Conservation (phyloP, 2,329 filamentous ascomycete species). For the Verticillium dahliae region DNA sequence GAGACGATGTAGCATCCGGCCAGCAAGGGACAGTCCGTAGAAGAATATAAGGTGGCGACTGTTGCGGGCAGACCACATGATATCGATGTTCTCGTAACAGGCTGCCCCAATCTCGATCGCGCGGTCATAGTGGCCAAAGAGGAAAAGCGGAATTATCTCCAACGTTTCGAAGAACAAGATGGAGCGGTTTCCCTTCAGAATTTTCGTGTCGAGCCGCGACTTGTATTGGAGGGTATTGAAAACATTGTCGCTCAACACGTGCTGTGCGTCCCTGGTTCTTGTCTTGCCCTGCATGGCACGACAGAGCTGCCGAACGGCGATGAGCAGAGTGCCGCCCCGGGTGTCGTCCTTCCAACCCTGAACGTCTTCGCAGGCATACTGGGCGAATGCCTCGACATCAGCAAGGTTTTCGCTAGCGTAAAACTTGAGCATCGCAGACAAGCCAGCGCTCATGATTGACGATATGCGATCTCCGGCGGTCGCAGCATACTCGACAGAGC, state of each 20-base stretch:
- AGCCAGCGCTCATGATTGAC: slow-evolving; percentile 64
- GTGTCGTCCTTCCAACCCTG: slow-evolving; percentile 66
- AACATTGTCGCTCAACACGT: slow-evolving; percentile 61
- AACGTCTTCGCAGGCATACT: slow-evolving; percentile 67
- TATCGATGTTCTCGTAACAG: slow-evolving; percentile 37
- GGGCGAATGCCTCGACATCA: slow-evolving; percentile 65
- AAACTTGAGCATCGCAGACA: slow-evolving; percentile 60
- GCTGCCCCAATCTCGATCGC: slow-evolving; percentile 50
- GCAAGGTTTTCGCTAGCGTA: slow-evolving; percentile 63
- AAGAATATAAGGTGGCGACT: slow-evolving; percentile 52
- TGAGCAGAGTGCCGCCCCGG: slow-evolving; percentile 63
- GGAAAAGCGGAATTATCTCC: slow-evolving; percentile 55
- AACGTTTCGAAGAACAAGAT: slow-evolving; percentile 63
- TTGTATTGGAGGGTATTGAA: slow-evolving; percentile 55
- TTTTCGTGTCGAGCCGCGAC: slow-evolving; percentile 47
- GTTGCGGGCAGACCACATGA: slow-evolving; percentile 55
- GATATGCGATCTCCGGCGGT: slow-evolving; percentile 64
- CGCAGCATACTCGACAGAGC: slow-evolving; percentile 59
- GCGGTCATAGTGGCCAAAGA: slow-evolving; percentile 56
- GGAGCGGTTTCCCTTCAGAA: slow-evolving; percentile 55
- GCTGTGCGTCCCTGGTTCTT: slow-evolving; percentile 34
- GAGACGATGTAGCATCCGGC: slow-evolving; percentile 40
- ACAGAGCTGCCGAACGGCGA: slow-evolving; percentile 58
- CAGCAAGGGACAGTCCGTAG: slow-evolving; percentile 51
- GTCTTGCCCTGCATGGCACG: slow-evolving; percentile 74